phyloP scores from a whole-genome alignment of 2,329 filamentous ascomycete genomes.

The Fusarium sororula region DNA sequence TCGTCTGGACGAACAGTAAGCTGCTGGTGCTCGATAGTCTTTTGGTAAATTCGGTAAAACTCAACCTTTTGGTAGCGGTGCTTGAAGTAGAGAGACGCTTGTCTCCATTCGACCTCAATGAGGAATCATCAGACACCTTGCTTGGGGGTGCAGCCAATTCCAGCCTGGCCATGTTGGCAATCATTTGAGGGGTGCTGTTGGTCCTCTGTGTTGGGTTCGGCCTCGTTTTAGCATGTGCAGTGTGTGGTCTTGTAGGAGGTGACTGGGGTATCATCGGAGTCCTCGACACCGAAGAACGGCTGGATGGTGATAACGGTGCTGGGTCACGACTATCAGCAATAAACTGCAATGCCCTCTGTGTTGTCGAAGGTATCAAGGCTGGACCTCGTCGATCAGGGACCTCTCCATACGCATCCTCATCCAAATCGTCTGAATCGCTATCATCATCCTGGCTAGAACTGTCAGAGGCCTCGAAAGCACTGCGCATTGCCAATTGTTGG shows the following conservation, averaged over 20 bases:
- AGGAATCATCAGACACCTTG: conserved; percentile 48
- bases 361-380: conserved; percentile 54
- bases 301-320: conserved; percentile 44
- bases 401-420: conserved; percentile 53
- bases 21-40: conserved; percentile 69
- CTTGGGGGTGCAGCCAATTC: conserved; percentile 34
- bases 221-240: conserved; percentile 60
- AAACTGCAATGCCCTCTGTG: conserved; percentile 61
- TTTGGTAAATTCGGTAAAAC: conserved; percentile 69
- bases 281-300: conserved; percentile 46
- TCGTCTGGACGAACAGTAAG: conserved; percentile 67
- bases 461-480: conserved; percentile 62
- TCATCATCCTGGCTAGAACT: conserved; percentile 54
- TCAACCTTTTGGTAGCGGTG: conserved; percentile 66
- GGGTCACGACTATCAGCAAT: conserved; percentile 56
- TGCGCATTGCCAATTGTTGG: conserved; percentile 52
- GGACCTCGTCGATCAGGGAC: conserved; percentile 45
- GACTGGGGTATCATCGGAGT: conserved; percentile 31
- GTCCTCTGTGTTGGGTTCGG: conserved; percentile 56
- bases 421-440: conserved; percentile 52
- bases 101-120: conserved; percentile 48
- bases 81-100: conserved; percentile 64
- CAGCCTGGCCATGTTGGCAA: conserved; percentile 39
- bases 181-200: conserved; percentile 60
- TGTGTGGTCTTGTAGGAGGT: conserved; percentile 59